phyloP scores from a whole-genome alignment of 1,139 yeast species.

The Taphrina confusa region DNA sequence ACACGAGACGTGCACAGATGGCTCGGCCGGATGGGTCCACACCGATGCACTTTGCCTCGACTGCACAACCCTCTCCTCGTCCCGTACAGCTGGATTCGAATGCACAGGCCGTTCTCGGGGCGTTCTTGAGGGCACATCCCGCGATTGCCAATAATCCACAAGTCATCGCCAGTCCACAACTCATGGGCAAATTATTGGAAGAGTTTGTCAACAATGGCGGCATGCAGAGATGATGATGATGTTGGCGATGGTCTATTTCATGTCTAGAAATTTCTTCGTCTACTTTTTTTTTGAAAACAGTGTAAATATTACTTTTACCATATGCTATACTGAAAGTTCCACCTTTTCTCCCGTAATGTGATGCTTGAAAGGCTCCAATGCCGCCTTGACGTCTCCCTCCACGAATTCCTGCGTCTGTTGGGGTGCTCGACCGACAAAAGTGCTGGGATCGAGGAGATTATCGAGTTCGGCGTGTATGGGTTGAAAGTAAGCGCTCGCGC shows the following conservation, averaged over 20 bases:
- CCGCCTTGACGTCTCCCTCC: constrained; percentile 76
- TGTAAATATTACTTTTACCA: too few species aligned
- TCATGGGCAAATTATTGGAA: constrained; percentile 24
- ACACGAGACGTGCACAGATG: constrained; percentile 16
- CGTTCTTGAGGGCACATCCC: constrained; percentile 28
- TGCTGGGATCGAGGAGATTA: constrained; percentile 77
- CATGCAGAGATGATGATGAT: constrained; percentile 1
- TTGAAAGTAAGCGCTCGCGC: constrained; percentile 74
- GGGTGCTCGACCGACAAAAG: constrained; percentile 98
- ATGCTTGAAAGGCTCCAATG: constrained; percentile 68
- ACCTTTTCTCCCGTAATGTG: constrained; percentile 66
- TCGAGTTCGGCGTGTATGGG: constrained; percentile 89
- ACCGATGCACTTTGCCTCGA: too few species aligned
- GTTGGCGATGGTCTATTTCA: not conserved
- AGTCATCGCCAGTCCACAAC: constrained; percentile 26
- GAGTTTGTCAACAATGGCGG: constrained; percentile 21
- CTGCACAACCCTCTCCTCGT: not conserved
- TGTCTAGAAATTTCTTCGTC: not conserved
- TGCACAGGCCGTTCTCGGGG: constrained; percentile 18
- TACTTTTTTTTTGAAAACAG: not conserved
- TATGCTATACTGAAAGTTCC: constrained; percentile 55
- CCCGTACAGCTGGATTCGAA: constrained; percentile 19
- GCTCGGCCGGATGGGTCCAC: not conserved
- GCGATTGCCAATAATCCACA: constrained; percentile 23
- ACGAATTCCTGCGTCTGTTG: constrained; percentile 95